phyloP scores from a whole-genome alignment of 768 basidiomycete genomes.

The Boletus coccyginus region DNA sequence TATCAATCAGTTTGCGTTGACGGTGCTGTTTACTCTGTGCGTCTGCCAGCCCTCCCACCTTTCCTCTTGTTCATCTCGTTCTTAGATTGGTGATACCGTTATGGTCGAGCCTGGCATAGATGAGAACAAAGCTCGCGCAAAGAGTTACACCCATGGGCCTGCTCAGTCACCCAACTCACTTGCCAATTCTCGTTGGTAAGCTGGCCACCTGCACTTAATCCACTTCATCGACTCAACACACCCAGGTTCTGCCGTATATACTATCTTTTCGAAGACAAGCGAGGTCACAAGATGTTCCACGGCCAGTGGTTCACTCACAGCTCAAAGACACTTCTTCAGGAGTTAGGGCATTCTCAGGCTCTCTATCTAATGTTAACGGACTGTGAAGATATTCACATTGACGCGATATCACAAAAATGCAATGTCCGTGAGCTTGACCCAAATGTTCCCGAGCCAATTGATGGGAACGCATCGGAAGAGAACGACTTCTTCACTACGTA shows the following conservation, averaged over 20 bases:
- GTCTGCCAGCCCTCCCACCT: constrained; percentile 12
- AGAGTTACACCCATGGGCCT: constrained; percentile 37
- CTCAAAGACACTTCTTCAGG: constrained; percentile 61
- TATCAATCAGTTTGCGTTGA: constrained; percentile 55
- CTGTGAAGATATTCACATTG: constrained; percentile 56
- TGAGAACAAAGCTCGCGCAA: constrained; percentile 38
- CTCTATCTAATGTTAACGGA: constrained; percentile 51
- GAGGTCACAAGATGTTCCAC: constrained; percentile 54
- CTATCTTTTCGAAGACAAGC: constrained; percentile 52
- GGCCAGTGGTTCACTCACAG: constrained; percentile 70
- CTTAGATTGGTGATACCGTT: constrained; percentile 61
- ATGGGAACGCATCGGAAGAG: constrained; percentile 37
- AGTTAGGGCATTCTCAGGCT: constrained; percentile 60
- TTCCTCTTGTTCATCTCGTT: constrained; percentile 7
- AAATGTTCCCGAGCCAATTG: constrained; percentile 46
- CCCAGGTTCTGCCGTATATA: constrained; percentile 68
- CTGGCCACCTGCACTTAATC: background rate
- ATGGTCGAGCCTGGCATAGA: constrained; percentile 61
- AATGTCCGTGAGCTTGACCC: constrained; percentile 42
- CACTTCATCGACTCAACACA: background rate
- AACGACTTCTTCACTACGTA: constrained; percentile 61
- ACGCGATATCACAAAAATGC: constrained; percentile 58
- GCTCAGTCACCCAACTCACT: constrained; percentile 52
- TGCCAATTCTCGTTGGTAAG: constrained; percentile 61
- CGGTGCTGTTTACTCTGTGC: constrained; percentile 53